These are phyloP conservation scores for Solanum piurae DNA, from an alignment of 257 asterid species.

Conservation along the genomic window DNA sequence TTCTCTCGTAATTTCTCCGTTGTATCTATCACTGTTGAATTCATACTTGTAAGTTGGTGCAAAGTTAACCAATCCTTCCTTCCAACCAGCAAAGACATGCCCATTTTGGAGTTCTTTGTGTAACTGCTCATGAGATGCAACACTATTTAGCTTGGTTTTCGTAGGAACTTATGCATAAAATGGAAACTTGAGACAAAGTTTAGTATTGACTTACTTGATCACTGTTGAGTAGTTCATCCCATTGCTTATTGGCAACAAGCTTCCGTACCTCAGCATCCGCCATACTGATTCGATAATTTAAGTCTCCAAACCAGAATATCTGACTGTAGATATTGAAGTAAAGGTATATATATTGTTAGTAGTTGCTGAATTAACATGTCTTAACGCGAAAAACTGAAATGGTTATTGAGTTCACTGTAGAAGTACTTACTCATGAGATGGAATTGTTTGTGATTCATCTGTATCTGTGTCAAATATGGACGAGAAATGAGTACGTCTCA, in stretches of 20 bases:
- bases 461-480: slow-evolving; percentile 38
- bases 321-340: slow-evolving; percentile 42
- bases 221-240: slow-evolving; percentile 58
- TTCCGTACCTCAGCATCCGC: slow-evolving; percentile 54
- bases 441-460: slow-evolving; percentile 79
- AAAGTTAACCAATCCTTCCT: slow-evolving; percentile 71
- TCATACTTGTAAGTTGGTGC: slow-evolving; percentile 93
- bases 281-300: slow-evolving; percentile 80
- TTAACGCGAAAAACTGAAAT: not conserved
- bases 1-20: slow-evolving; percentile 56
- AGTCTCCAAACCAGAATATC: slow-evolving; percentile 98
- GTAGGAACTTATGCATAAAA: not conserved
- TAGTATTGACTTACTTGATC: slow-evolving; percentile 48
- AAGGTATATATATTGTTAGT: not conserved
- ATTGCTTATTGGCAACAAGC: slow-evolving; percentile 56
- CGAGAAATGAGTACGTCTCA: slow-evolving; percentile 72
- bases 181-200: not conserved
- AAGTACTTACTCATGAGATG: slow-evolving; percentile 77
- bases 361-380: not conserved
- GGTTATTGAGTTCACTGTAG: not conserved
- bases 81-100: slow-evolving; percentile 83
- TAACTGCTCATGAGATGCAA: slow-evolving; percentile 32
- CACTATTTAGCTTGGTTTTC: slow-evolving; percentile 1
- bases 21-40: slow-evolving; percentile 56
- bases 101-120: slow-evolving; percentile 64